Conservation (phyloP, 129 eudicot species). For the Gnaphalium uliginosum region DNA sequence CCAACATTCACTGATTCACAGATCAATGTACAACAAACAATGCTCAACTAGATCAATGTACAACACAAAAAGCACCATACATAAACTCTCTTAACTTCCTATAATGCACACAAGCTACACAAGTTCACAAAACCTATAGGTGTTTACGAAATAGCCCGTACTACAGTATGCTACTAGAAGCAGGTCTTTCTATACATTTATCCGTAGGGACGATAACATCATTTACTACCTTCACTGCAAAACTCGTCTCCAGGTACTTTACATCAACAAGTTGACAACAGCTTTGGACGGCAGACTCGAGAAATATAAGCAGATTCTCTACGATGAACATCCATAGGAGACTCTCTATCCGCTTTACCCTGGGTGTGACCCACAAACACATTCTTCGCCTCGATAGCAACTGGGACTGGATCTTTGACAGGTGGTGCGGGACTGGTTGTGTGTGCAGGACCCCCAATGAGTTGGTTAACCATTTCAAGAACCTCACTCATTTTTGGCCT, state of each 20-base stretch:
- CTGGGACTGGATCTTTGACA: constrained; percentile 18
- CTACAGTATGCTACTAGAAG: neutral
- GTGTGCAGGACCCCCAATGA: constrained; percentile 41
- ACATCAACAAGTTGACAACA: constrained; percentile 44
- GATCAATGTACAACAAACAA: constrained; percentile 22
- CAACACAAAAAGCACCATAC: constrained; percentile 4
- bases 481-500: constrained; percentile 85
- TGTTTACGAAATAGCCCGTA: neutral
- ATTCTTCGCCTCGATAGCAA: constrained; percentile 28
- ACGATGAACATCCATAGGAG: constrained; percentile 24
- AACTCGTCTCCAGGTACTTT: neutral
- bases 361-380: constrained; percentile 25
- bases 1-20: neutral
- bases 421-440: constrained; percentile 35
- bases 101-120: constrained; percentile 32
- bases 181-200: constrained; percentile 9
- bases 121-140: constrained; percentile 11
- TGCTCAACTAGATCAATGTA: constrained; percentile 18
- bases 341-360: constrained; percentile 36
- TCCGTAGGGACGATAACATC: constrained; percentile 13
- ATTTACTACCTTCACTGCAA: constrained; percentile 26
- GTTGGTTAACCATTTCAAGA: constrained; percentile 63
- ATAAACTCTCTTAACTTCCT: constrained; percentile 23
- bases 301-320: constrained; percentile 43
- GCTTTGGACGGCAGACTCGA: constrained; percentile 42